Conservation (phyloP, 495 filamentous ascomycete species). For the Sordaria brevicollis region DNA sequence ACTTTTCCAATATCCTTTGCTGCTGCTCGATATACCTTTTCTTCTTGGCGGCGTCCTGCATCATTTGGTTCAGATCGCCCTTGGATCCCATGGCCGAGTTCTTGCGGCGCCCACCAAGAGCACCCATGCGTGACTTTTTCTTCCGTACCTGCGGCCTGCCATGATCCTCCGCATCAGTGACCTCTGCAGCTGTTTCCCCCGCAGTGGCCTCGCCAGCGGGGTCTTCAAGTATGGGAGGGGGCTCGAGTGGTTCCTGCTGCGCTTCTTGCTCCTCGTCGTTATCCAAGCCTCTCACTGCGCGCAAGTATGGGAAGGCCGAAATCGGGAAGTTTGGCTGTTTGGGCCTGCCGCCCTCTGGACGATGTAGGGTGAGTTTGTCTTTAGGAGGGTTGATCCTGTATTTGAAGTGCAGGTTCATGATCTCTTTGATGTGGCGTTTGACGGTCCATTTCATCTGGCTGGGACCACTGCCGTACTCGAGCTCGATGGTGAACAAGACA, state of each 20-base stretch:
- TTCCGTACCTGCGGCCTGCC: conserved; percentile 34
- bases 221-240: conserved; percentile 32
- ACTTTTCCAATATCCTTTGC: conserved; percentile 76
- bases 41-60: conserved; percentile 21
- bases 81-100: conserved; percentile 19
- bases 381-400: conserved; percentile 78
- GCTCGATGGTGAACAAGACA: conserved; percentile 76
- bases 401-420: conserved; percentile 83
- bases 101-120: conserved; percentile 24
- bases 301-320: conserved; percentile 84
- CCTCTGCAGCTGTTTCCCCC: conserved; percentile 40
- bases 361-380: conserved; percentile 55
- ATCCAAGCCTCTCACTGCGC: conserved; percentile 70
- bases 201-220: conserved; percentile 35
- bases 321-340: conserved; percentile 84
- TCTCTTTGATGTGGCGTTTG: conserved; percentile 74
- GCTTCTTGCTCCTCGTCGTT: conserved; percentile 66
- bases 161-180: conserved; percentile 30
- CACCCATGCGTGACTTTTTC: conserved; percentile 56
- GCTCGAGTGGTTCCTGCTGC: conserved; percentile 67
- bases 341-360: conserved; percentile 38
- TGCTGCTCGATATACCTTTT: conserved; percentile 52
- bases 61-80: conserved; percentile 14
- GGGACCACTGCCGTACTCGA: conserved; percentile 93
- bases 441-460: conserved; percentile 98